Conservation (phyloP, 176 grass and related monocot genomes). For the Tillandsia fasciculata region DNA sequence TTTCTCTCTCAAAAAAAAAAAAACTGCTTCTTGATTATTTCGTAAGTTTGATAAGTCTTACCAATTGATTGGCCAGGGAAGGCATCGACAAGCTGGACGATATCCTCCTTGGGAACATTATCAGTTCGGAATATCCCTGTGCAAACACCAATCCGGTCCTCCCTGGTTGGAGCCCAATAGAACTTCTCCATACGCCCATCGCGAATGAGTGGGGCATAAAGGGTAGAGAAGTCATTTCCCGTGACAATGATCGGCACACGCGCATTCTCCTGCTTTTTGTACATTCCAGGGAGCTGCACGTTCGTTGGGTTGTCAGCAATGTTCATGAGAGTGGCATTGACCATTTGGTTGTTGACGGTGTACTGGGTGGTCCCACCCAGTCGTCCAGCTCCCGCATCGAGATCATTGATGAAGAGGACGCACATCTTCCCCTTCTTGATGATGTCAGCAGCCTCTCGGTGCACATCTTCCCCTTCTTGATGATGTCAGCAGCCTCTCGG, state of each 20-base stretch:
- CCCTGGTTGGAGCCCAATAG: conserved; percentile 93
- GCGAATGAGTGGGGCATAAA: conserved; percentile 87
- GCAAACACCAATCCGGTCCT: conserved; percentile 69
- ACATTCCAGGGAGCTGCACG: conserved; percentile 90
- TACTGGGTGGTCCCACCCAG: conserved; percentile 95
- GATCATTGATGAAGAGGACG: conserved; percentile 94
- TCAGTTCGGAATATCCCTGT: conserved; percentile 67
- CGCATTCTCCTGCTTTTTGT: conserved; percentile 94
- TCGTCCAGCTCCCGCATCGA: conserved; percentile 74
- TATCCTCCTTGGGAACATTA: conserved; percentile 25
- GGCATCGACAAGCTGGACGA: conserved; percentile 52
- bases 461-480: conserved; percentile 95
- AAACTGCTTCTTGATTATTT: too few relatives aligned
- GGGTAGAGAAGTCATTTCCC: conserved; percentile 94
- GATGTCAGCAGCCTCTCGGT: conserved; percentile 84
- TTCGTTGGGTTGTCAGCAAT: conserved; percentile 95
- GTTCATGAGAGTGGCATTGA: conserved; percentile 99
- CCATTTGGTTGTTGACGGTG: conserved; percentile 99
- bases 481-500: conserved; percentile 84
- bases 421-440: conserved; percentile 98
- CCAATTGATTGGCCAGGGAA: conserved; percentile 94
- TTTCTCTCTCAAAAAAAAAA: too few relatives aligned
- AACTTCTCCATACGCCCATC: conserved; percentile 98
- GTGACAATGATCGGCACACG: conserved; percentile 87
- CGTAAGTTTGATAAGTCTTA: conserved; percentile 2